Conservation (phyloP, 2,329 filamentous ascomycete species). For the Aspergillus pseudoterreus region DNA sequence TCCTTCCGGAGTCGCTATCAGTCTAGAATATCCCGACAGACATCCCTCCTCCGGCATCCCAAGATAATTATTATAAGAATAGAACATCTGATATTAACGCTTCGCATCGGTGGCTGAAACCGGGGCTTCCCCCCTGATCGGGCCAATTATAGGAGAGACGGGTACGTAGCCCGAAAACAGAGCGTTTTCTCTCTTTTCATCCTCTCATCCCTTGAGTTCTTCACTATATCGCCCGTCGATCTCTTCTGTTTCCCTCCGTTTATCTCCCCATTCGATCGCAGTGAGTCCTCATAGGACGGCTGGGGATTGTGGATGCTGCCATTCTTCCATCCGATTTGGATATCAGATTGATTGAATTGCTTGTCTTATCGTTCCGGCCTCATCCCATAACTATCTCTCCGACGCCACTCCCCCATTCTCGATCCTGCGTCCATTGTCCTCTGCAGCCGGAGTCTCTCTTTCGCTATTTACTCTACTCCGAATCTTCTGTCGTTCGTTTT, state of each 20-base stretch:
- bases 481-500: background rate
- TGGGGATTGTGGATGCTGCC: conserved; percentile 2
- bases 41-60: too few species aligned
- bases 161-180: conserved; percentile 3
- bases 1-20: too few species aligned
- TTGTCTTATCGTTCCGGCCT: background rate
- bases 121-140: background rate
- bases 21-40: background rate
- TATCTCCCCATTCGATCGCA: background rate
- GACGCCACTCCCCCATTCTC: background rate
- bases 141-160: conserved; percentile 2
- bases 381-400: background rate
- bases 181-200: background rate
- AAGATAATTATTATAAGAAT: background rate
- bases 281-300: background rate
- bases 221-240: background rate
- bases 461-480: background rate
- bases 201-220: background rate
- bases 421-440: background rate
- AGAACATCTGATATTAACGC: background rate
- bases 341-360: background rate
- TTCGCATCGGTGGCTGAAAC: background rate
- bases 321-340: background rate
- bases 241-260: background rate
- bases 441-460: background rate